These are phyloP conservation scores for Lasiosphaeris hirsuta DNA, from an alignment of 495 filamentous ascomycete species.

Conservation along the genomic window DNA sequence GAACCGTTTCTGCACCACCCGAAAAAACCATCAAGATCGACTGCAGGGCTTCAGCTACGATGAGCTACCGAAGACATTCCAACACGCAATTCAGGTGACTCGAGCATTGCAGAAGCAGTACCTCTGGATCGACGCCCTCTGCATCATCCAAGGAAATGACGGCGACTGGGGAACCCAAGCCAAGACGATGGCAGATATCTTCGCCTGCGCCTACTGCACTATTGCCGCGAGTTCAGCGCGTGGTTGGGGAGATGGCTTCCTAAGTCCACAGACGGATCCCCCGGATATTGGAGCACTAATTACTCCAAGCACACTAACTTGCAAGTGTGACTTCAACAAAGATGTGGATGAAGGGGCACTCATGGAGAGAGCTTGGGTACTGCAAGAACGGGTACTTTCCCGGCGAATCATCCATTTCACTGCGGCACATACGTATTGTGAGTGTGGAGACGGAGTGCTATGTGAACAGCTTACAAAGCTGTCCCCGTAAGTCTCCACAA, in stretches of 20 bases:
- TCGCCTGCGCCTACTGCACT: background rate
- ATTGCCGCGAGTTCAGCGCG: too few relatives aligned
- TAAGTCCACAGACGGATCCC: background rate
- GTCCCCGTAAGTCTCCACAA: too few relatives aligned
- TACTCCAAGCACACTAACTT: too few relatives aligned
- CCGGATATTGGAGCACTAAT: background rate
- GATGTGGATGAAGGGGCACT: too few relatives aligned
- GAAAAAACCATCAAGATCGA: background rate
- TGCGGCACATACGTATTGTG: too few relatives aligned
- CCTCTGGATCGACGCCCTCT: background rate
- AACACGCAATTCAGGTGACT: background rate
- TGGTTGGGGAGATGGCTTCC: background rate
- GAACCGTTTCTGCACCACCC: background rate
- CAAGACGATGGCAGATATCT: background rate
- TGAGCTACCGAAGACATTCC: background rate
- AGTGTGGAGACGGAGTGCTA: too few relatives aligned
- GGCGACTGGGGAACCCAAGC: background rate
- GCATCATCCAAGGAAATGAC: background rate
- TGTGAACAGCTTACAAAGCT: too few relatives aligned
- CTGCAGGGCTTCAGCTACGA: background rate
- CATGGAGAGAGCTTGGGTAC: too few relatives aligned
- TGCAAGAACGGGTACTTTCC: too few relatives aligned
- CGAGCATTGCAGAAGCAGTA: background rate
- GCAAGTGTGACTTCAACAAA: too few relatives aligned
- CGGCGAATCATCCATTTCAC: too few relatives aligned